These are phyloP conservation scores for Pyrenopolyporus hunteri DNA, from an alignment of 495 filamentous ascomycete genomes.

Conservation along the genomic window DNA sequence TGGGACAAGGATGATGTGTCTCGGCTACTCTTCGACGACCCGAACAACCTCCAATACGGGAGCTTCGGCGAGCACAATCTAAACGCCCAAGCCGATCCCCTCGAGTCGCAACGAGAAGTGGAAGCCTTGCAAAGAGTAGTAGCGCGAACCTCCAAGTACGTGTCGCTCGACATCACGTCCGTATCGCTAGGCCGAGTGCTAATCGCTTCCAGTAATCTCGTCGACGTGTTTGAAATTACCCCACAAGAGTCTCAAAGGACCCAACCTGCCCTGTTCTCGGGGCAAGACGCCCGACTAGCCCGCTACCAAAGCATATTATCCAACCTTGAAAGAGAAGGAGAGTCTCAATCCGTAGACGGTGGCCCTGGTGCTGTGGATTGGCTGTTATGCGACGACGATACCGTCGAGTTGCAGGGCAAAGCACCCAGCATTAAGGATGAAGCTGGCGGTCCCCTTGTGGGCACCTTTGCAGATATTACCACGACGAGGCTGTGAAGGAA, in stretches of 20 bases:
- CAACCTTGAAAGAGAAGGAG: slow-evolving; percentile 53
- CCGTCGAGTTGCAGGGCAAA: slow-evolving; percentile 50
- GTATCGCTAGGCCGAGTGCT: slow-evolving; percentile 23
- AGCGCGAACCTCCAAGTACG: slow-evolving; percentile 62
- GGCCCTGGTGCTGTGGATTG: slow-evolving; percentile 51
- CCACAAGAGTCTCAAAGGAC: slow-evolving; percentile 50
- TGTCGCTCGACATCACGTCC: neutral
- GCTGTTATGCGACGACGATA: slow-evolving; percentile 55
- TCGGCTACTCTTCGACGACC: slow-evolving; percentile 59
- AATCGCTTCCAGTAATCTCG: slow-evolving; percentile 55
- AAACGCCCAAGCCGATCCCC: slow-evolving; percentile 58
- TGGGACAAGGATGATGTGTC: slow-evolving; percentile 58
- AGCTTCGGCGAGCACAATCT: slow-evolving; percentile 60
- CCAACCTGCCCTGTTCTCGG: slow-evolving; percentile 43
- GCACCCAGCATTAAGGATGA: slow-evolving; percentile 51
- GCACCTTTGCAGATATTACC: slow-evolving; percentile 58
- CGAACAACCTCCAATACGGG: slow-evolving; percentile 58
- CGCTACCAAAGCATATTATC: slow-evolving; percentile 61
- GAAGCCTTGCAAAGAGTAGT: slow-evolving; percentile 63
- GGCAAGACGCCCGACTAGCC: slow-evolving; percentile 52
- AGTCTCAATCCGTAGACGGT: slow-evolving; percentile 36
- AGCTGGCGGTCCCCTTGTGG: slow-evolving; percentile 52
- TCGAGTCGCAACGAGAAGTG: slow-evolving; percentile 63
- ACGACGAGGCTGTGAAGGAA: slow-evolving; percentile 47
- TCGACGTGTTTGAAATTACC: slow-evolving; percentile 65